Percentiles rank a stretch among this genome's conserved stretches.
Conservation (phyloP, 345 rosid genomes). For the thale cress (Arabidopsis thaliana) region TAIR10.1 NC_003076.8:14706001-14706500, state of each 20-base stretch:
- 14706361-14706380: slow-evolving; percentile 42
- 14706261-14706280: slow-evolving; percentile 27
- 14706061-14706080: slow-evolving; percentile 49
- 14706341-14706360: slow-evolving; percentile 48
- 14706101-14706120: slow-evolving; percentile 22
- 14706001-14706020: neutral
- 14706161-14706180: neutral
- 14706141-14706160: neutral
- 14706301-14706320: slow-evolving; percentile 22
- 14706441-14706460: neutral
- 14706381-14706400: slow-evolving; percentile 14
- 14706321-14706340: slow-evolving; percentile 35
- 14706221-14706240: neutral
- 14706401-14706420: slow-evolving; percentile 31
- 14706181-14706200: neutral
- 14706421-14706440: slow-evolving; percentile 3
- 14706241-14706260: slow-evolving; percentile 11
- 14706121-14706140: slow-evolving; percentile 37
- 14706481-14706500: slow-evolving; percentile 45
- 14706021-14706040: neutral
- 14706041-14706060: slow-evolving; percentile 41
- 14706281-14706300: neutral
- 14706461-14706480: slow-evolving; percentile 36
- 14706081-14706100: slow-evolving; percentile 47
- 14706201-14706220: neutral